Conservation (phyloP, 2,329 filamentous ascomycete genomes). For the Arthrobotrys megalospora region DNA sequence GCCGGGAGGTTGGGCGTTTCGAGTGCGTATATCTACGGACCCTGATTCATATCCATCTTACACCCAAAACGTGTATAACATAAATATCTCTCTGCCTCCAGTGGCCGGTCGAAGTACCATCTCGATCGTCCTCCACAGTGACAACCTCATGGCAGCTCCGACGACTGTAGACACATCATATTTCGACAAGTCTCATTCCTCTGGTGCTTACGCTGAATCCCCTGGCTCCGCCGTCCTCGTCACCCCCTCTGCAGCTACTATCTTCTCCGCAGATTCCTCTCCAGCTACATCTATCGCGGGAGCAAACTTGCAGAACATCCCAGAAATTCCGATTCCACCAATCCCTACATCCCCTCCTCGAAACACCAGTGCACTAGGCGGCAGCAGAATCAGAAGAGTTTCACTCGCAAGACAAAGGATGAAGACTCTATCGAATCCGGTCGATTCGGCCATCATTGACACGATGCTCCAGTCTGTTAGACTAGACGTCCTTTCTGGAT, state of each 20-base stretch:
- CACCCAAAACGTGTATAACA: constrained; percentile 35
- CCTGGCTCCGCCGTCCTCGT: constrained; percentile 51
- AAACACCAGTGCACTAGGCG: constrained; percentile 10
- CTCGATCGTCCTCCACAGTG: constrained; percentile 51
- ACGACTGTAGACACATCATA: constrained; percentile 44
- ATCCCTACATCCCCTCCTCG: constrained; percentile 30
- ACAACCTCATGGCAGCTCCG: constrained; percentile 47
- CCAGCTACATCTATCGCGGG: constrained; percentile 50
- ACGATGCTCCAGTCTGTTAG: constrained; percentile 57
- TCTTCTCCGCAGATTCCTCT: constrained; percentile 48
- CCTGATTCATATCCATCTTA: constrained; percentile 26
- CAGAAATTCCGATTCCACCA: constrained; percentile 28
- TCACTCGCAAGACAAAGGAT: constrained; percentile 55
- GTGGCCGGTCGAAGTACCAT: constrained; percentile 47
- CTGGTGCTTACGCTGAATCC: constrained; percentile 37
- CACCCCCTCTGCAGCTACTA: constrained; percentile 41
- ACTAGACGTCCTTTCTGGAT: constrained; percentile 57
- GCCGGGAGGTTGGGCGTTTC: constrained; percentile 41
- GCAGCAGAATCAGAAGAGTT: constrained; percentile 34
- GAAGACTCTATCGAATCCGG: constrained; percentile 60
- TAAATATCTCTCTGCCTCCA: constrained; percentile 58
- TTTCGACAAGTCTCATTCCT: constrained; percentile 48
- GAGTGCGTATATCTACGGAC: constrained; percentile 36
- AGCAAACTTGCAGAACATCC: constrained; percentile 48
- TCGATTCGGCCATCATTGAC: constrained; percentile 58